These are phyloP conservation scores for Oryza glaberrima DNA, from an alignment of 176 grass and related monocot genomes.

Conservation along the genomic window DNA sequence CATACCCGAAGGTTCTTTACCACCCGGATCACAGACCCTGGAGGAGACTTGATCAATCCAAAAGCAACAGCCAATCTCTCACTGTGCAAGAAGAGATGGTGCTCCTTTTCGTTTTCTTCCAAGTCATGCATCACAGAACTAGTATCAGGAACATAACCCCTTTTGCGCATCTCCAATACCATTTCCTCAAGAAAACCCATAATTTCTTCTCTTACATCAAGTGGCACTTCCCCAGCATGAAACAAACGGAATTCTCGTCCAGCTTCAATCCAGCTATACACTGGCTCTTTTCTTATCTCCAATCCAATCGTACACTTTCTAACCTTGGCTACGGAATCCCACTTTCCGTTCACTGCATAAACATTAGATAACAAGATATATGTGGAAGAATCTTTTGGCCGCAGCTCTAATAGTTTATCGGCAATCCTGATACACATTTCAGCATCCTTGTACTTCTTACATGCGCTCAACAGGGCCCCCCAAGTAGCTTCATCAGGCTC, in stretches of 20 bases:
- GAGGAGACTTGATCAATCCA: slow-evolving; percentile 71
- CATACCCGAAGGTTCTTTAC: slow-evolving; percentile 77
- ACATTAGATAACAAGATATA: slow-evolving; percentile 89
- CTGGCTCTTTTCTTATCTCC: slow-evolving; percentile 69
- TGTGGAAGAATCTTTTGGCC: slow-evolving; percentile 75
- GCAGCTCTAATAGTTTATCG: slow-evolving; percentile 59
- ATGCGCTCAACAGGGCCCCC: slow-evolving; percentile 72
- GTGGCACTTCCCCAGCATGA: slow-evolving; percentile 67
- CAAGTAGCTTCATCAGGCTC: slow-evolving; percentile 77
- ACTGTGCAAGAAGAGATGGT: slow-evolving; percentile 83
- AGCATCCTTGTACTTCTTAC: slow-evolving; percentile 76
- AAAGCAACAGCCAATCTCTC: slow-evolving; percentile 88
- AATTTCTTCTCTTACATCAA: slow-evolving; percentile 64
- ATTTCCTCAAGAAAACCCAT: slow-evolving; percentile 60
- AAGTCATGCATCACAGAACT: slow-evolving; percentile 92
- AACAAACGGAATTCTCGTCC: slow-evolving; percentile 66
- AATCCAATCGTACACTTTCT: slow-evolving; percentile 66
- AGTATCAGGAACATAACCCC: slow-evolving; percentile 85
- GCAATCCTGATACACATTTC: slow-evolving; percentile 71
- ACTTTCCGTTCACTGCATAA: slow-evolving; percentile 72
- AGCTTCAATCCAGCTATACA: slow-evolving; percentile 78
- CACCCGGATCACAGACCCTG: slow-evolving; percentile 63
- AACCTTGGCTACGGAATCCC: slow-evolving; percentile 66
- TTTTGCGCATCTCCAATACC: slow-evolving; percentile 61
- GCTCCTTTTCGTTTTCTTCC: slow-evolving; percentile 89